Evolutionary conservation across 2,329 filamentous ascomycete species (phyloP).

Genomic region (Parascedosporium putredinis): DNA sequence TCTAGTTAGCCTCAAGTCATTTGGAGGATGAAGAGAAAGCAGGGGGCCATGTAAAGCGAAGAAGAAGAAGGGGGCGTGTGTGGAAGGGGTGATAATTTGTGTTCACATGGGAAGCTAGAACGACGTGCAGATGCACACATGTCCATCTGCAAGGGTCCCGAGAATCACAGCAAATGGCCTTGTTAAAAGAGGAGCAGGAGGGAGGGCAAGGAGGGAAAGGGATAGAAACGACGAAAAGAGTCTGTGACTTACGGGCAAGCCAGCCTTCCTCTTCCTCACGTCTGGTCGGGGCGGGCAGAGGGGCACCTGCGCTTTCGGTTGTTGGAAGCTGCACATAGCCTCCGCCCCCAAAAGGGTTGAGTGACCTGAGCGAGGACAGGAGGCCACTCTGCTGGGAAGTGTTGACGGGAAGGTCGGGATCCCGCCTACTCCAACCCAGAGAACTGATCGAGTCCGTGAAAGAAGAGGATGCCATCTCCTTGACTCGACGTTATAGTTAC

Average conservation of each 20-base stretch:
- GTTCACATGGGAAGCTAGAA: constrained; percentile 26
- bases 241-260: constrained; percentile 72
- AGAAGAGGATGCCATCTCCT: constrained; percentile 68
- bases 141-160: constrained; percentile 6
- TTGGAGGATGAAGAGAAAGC: no score
- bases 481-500: not conserved
- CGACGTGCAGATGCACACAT: constrained; percentile 9
- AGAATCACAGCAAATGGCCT: not conserved
- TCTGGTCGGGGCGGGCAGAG: constrained; percentile 71
- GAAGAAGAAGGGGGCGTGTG: no score
- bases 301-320: constrained; percentile 70
- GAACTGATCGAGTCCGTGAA: constrained; percentile 95
- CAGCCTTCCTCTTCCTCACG: constrained; percentile 93
- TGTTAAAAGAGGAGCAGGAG: constrained; percentile 10
- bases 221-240: constrained; percentile 9
- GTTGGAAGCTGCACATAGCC: constrained; percentile 89
- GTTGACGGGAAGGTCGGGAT: constrained; percentile 64
- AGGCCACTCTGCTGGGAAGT: constrained; percentile 62
- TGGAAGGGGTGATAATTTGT: constrained; percentile 6
- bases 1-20: constrained; percentile 17
- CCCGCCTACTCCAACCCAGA: constrained; percentile 84
- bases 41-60: no score
- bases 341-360: constrained; percentile 78
- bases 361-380: constrained; percentile 67
- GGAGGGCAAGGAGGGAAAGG: constrained; percentile 13